A percentile compares a stretch with the other conserved stretches of the same genome.
phyloP scores from a whole-genome alignment of 148 eudicot genomes.

The Silene conica region DNA sequence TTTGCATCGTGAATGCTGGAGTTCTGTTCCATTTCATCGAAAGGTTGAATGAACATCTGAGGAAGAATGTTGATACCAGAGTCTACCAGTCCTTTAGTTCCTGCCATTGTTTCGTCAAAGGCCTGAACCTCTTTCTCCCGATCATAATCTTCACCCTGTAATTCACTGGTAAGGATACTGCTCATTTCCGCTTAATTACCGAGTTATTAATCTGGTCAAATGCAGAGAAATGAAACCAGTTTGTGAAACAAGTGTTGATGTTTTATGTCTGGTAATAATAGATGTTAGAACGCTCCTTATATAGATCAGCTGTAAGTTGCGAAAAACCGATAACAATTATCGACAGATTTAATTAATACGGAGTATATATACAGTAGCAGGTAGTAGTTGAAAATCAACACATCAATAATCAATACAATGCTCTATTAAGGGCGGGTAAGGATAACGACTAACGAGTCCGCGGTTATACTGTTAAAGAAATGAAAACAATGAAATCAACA shows the following conservation, averaged over 20 bases:
- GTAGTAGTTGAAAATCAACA: neutral
- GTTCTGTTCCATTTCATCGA: constrained; percentile 3
- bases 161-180: neutral
- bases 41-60: constrained; percentile 21
- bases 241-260: no score
- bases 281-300: no score
- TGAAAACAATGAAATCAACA: no score
- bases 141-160: constrained; percentile 1
- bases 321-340: no score
- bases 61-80: constrained; percentile 27
- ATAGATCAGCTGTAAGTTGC: no score
- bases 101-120: constrained; percentile 29
- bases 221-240: no score
- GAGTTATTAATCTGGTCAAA: no score
- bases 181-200: neutral
- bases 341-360: neutral
- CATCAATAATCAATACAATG: no score
- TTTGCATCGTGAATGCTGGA: neutral
- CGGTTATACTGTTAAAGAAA: no score
- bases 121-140: constrained; percentile 19
- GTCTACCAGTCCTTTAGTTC: constrained; percentile 38
- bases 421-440: no score
- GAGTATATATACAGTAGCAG: neutral
- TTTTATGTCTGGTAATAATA: no score
- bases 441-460: no score